These are phyloP conservation scores for Kodamaea leandrae DNA, from an alignment of 805 yeast genomes.

Conservation along the genomic window DNA sequence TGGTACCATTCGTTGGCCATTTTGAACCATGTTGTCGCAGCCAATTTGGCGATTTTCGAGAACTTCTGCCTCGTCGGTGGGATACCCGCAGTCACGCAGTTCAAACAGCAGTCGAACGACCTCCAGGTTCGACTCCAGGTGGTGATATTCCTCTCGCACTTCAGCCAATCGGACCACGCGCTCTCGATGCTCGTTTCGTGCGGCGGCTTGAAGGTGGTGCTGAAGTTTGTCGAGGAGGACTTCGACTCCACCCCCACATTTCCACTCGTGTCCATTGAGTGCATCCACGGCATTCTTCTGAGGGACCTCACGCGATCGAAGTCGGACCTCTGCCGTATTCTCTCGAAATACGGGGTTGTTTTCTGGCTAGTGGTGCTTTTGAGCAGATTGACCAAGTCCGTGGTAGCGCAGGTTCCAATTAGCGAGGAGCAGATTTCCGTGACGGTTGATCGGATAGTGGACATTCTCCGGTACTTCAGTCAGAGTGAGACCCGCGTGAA, in stretches of 20 bases:
- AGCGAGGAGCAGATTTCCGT: conserved; percentile 3
- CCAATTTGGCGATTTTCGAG: conserved; percentile 32
- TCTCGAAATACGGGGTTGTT: conserved; percentile 41
- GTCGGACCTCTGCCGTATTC: conserved; percentile 41
- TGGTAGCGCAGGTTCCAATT: conserved; percentile 8
- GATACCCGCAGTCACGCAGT: conserved; percentile 40
- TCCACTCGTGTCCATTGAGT: conserved; percentile 36
- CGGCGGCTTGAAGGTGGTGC: conserved; percentile 45
- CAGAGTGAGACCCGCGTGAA: conserved; percentile 48
- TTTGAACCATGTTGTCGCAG: conserved; percentile 33
- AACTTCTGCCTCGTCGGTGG: conserved; percentile 45
- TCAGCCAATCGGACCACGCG: conserved; percentile 34
- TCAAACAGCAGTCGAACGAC: conserved; percentile 30
- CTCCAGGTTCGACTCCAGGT: conserved; percentile 36
- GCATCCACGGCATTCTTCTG: conserved; percentile 34
- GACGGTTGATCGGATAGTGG: conserved; percentile 31
- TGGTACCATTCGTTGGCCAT: conserved; percentile 39
- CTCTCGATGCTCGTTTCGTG: conserved; percentile 42
- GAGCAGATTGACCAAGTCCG: conserved; percentile 26
- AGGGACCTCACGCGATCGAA: conserved; percentile 37
- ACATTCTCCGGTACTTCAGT: conserved; percentile 41
- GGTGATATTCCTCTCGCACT: conserved; percentile 31
- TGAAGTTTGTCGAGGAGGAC: conserved; percentile 48
- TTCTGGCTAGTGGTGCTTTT: conserved; percentile 43
- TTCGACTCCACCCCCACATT: conserved; percentile 37